phyloP scores from a whole-genome alignment of 805 yeast genomes.

The Starmerella sirachaensis region DNA sequence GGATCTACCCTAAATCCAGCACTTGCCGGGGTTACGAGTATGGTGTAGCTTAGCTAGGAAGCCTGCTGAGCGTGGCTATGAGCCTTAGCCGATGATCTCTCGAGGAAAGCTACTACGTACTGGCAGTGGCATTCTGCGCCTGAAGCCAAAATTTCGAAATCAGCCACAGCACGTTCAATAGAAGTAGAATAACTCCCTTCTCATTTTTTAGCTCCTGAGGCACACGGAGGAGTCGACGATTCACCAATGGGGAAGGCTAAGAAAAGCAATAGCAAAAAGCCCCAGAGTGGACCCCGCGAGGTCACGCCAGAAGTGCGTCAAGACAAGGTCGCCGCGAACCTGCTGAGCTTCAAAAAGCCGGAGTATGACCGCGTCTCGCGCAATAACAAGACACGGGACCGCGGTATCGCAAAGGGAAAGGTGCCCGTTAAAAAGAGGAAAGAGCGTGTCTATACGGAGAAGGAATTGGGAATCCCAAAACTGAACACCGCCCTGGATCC shows the following conservation, averaged over 20 bases:
- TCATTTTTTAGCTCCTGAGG: too few species aligned
- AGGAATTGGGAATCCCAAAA: constrained; percentile 65
- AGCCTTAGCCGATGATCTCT: too few species aligned
- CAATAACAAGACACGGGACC: constrained; percentile 22
- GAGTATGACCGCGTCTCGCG: constrained; percentile 22
- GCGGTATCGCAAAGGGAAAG: constrained; percentile 17
- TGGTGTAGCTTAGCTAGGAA: too few species aligned
- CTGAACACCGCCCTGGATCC: constrained; percentile 77
- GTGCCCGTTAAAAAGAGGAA: constrained; percentile 19
- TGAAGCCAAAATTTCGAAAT: too few species aligned
- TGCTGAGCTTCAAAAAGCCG: constrained; percentile 20
- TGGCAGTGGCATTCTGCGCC: too few species aligned
- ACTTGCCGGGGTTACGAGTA: too few species aligned
- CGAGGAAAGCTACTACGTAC: too few species aligned
- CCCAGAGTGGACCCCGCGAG: constrained; percentile 18
- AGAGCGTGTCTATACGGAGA: constrained; percentile 46
- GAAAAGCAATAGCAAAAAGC: constrained; percentile 14
- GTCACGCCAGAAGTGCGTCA: constrained; percentile 22
- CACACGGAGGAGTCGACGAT: too few species aligned
- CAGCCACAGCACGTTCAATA: too few species aligned
- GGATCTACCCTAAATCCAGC: too few species aligned
- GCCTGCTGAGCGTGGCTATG: too few species aligned
- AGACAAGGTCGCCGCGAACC: constrained; percentile 21
- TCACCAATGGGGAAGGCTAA: constrained; percentile 22
- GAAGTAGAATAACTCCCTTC: background rate